Base-by-base conservation (phyloP, 2,329 filamentous ascomycete genomes). In the Phyllosticta citriasiana region DNA sequence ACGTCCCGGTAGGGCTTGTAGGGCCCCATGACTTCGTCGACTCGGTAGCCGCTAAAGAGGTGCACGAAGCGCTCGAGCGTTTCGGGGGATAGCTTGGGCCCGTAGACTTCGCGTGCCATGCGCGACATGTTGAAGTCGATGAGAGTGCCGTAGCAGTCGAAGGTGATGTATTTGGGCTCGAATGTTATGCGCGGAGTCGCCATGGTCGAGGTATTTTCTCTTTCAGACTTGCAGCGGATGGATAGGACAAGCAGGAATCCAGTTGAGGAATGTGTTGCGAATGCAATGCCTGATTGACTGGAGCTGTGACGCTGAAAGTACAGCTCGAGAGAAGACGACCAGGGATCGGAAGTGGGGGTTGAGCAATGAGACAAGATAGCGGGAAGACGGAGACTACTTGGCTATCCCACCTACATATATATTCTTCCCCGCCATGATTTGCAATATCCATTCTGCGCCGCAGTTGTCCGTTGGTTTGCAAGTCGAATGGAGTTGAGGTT, bases 111-210 rank as follows among this genome's bases (percentile, higher is more conserved):
- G 22, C 59, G 59, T n/a, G 59, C 55, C 54, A 57, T 57, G 59
- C 54, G 54, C 47, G 59, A 61, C 59, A 61, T 61, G 55, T 53
- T 61, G 59, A 61, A 61, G 59, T 61, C 55, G 40, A 50, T 61
- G 22, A 61, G 55, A 5, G 59, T 61, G 55, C 59, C 59, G 55
- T 61, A 61, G 59, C 59, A 61, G 59, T 61, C 59, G 47, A 61
- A 61, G 26, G 59, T 61, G 54, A 61, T 61, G 50, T 61, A 61
- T 24, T 57, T 61, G 55, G 59, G 59, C 54, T 57, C 55, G 59
- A 61, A 61, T 16, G 53, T 55, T 54, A 61, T 61, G 7, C n/a
- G 55, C n/a, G 40, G 40, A n/a, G 8, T 33, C n/a, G 58, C 24
- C 57, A 58, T 58, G 47, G 27, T 53, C 26, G 14, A 47, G 6